These are phyloP conservation scores for Tricharina praecox DNA, from an alignment of 495 filamentous ascomycete genomes.

Conservation along the genomic window DNA sequence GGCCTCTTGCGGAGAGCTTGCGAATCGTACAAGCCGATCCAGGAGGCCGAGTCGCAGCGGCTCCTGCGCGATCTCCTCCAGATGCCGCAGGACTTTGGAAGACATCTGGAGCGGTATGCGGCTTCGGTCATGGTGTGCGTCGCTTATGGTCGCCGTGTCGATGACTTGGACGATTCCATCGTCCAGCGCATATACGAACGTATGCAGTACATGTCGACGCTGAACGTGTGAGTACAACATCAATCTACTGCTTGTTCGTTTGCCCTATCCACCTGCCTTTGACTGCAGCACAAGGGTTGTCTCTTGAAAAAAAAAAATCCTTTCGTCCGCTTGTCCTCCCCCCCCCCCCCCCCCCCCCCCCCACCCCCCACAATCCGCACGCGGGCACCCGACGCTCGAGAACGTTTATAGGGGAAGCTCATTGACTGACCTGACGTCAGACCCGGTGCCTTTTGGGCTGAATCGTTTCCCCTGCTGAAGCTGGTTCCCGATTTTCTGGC, in stretches of 20 bases:
- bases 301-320: no score
- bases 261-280: no score
- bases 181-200: slow-evolving; percentile 38
- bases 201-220: slow-evolving; percentile 41
- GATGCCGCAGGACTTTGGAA: slow-evolving; percentile 37
- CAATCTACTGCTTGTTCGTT: not conserved
- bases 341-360: no score
- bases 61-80: slow-evolving; percentile 36
- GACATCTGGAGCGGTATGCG: slow-evolving; percentile 47
- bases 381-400: no score
- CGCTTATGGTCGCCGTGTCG: slow-evolving; percentile 44
- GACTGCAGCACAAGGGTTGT: no score
- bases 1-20: slow-evolving; percentile 13
- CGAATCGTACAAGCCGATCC: slow-evolving; percentile 29
- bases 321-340: no score
- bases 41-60: slow-evolving; percentile 34
- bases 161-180: slow-evolving; percentile 35
- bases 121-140: slow-evolving; percentile 48
- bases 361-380: no score
- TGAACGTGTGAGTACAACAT: slow-evolving; percentile 37
- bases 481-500: slow-evolving; percentile 39
- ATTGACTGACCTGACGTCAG: no score
- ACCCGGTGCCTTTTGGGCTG: slow-evolving; percentile 41
- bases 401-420: no score
- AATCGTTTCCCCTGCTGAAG: slow-evolving; percentile 39